phyloP scores from a whole-genome alignment of 768 basidiomycete genomes.

The Goffeauzyma gilvescens region DNA sequence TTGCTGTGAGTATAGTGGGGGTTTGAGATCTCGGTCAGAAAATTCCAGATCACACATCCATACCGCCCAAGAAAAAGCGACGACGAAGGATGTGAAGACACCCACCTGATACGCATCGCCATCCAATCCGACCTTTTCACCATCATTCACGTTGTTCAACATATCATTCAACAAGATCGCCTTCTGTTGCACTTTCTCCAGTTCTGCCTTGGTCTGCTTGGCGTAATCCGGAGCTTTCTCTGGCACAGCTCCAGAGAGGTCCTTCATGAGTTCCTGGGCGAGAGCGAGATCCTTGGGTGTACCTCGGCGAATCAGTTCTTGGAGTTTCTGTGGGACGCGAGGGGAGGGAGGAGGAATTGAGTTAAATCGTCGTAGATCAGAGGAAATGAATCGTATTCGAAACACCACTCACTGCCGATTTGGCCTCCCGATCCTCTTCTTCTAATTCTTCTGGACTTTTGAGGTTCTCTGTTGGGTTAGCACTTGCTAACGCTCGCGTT shows the following conservation, averaged over 20 bases:
- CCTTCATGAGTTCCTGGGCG: conserved; percentile 94
- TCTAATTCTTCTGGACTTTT: conserved; percentile 94
- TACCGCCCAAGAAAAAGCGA: too few species aligned
- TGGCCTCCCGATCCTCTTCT: conserved; percentile 80
- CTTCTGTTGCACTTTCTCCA: conserved; percentile 85
- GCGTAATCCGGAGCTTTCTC: conserved; percentile 88
- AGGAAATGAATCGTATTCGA: neutral
- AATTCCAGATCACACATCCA: too few species aligned
- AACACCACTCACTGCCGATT: conserved; percentile 47
- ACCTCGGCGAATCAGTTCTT: conserved; percentile 87
- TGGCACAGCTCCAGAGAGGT: conserved; percentile 72
- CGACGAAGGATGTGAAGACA: too few species aligned
- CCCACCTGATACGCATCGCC: conserved; percentile 86
- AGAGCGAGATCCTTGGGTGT: conserved; percentile 86
- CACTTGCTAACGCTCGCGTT: conserved; percentile 24
- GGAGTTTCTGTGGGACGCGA: conserved; percentile 49
- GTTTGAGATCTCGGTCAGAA: too few species aligned
- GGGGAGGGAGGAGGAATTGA: too few species aligned
- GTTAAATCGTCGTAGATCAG: neutral
- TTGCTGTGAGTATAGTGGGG: conserved; percentile 61
- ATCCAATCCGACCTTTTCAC: conserved; percentile 54
- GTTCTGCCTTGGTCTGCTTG: conserved; percentile 66
- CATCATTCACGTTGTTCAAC: conserved; percentile 73
- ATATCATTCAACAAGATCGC: conserved; percentile 92
- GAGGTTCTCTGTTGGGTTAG: conserved; percentile 44